Evolutionary conservation across 495 filamentous ascomycete genomes (phyloP).

Genomic region (Neurospora sp.): DNA sequence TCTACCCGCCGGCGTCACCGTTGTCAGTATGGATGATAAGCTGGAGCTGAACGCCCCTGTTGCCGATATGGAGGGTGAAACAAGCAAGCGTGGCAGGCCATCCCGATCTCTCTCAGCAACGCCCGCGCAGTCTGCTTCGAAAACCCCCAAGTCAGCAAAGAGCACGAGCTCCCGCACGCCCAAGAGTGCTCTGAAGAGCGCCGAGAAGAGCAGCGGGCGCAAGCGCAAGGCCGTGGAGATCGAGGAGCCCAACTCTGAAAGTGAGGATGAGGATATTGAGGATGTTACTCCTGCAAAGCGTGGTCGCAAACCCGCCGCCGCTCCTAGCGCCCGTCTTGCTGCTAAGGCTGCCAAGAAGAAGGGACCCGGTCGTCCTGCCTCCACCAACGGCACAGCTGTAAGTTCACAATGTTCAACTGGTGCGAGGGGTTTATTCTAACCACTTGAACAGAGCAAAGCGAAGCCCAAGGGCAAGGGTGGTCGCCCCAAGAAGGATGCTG

Average conservation of each 20-base stretch:
- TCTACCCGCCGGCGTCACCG: slow-evolving; percentile 7
- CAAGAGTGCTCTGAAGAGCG: background rate
- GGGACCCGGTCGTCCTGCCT: slow-evolving; percentile 5
- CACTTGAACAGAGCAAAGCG: slow-evolving; percentile 1
- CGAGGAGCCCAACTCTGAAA: slow-evolving; percentile 1
- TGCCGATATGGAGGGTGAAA: slow-evolving; percentile 1
- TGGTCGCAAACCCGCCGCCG: slow-evolving; percentile 11
- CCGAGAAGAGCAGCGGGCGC: slow-evolving; percentile 10
- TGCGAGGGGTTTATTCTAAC: background rate
- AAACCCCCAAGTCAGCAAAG: slow-evolving; percentile 13
- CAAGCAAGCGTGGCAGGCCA: slow-evolving; percentile 14
- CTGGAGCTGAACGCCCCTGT: slow-evolving; percentile 1
- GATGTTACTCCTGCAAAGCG: slow-evolving; percentile 5
- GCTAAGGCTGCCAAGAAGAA: slow-evolving; percentile 15
- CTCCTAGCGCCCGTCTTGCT: slow-evolving; percentile 18
- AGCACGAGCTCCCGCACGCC: slow-evolving; percentile 2
- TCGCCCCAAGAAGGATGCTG: slow-evolving; percentile 10
- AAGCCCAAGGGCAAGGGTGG: slow-evolving; percentile 10
- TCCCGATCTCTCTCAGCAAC: slow-evolving; percentile 5
- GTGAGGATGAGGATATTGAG: background rate
- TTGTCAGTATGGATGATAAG: slow-evolving; percentile 11
- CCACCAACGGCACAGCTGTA: slow-evolving; percentile 11
- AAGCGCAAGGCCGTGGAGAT: slow-evolving; percentile 17
- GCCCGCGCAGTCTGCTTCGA: slow-evolving; percentile 8
- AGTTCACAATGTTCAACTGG: background rate